Evolutionary conservation across 345 rosid species (phyloP).

Genomic region (Sonneratia alba): DNA sequence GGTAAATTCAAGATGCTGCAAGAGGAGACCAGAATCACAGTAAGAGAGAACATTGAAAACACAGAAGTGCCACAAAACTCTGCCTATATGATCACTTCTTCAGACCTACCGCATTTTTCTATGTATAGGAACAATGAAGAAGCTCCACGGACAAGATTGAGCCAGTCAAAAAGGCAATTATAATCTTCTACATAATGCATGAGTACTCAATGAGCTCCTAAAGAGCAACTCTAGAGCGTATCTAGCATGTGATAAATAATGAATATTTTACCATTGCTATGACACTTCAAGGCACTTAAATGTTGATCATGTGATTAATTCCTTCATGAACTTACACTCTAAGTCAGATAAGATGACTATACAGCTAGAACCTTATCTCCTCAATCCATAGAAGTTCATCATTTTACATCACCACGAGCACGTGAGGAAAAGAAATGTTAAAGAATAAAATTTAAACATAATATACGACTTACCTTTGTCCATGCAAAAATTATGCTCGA

Average conservation of each 20-base stretch:
- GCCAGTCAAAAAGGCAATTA: background rate
- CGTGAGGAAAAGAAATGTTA: background rate
- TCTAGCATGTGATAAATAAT: background rate
- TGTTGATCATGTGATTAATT: background rate
- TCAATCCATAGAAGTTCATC: background rate
- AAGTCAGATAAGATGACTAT: background rate
- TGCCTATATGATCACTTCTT: background rate
- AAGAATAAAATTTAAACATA: background rate
- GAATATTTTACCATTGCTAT: background rate
- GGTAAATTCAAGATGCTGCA: slow-evolving; percentile 68
- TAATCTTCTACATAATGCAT: background rate
- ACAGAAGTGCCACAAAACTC: background rate
- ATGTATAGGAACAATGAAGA: background rate
- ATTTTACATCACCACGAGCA: background rate
- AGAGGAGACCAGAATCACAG: background rate
- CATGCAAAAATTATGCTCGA: slow-evolving; percentile 61
- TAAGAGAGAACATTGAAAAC: background rate
- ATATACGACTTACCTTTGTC: slow-evolving; percentile 43
- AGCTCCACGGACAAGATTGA: background rate
- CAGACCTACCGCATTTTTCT: background rate
- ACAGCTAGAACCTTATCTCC: background rate
- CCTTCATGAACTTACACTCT: background rate
- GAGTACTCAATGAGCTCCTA: background rate
- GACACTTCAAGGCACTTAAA: background rate
- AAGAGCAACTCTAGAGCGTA: background rate